Evolutionary conservation across 257 asterid species (phyloP), one percentile per base, ranked within the genome.

Genomic region (Solanum gracilifrons): DNA sequence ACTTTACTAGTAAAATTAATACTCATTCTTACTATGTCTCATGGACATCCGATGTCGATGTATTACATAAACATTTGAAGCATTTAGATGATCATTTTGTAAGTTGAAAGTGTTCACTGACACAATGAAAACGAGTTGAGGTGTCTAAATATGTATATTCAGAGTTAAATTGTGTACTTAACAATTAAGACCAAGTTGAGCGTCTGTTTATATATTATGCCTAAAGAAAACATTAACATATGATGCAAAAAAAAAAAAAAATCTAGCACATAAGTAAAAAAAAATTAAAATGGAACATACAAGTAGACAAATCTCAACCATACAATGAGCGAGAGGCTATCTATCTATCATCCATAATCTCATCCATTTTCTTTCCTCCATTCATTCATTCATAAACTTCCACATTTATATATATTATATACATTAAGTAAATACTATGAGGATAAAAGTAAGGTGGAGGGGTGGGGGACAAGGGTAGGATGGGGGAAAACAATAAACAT

Each of bases 281-380:
- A 31, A 13, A 35, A 2, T 2, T 51, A 18, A 55, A 55, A 18
- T 55, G 64, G 23, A 72, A 84, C 41, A 87, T 29, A 33, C 20
- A 74, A 46, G 62, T 39, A 82, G 60, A 18, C 87, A 91, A 55
- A 93, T 88, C 92, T 87, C 90, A 93, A 89, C 98, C 98, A 95
- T 95, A 93, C 94, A 93, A 91, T 86, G 91, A 91, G 93, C 90
- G 94, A 90, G 96, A 94, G 98, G 98, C 94, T 89, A 93, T 89
- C 90, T 90, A 92, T 87, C 89, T 77, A 88, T 93, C 89, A 90
- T 91, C 94, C 89, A 41, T 88, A 89, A 94, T 92, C 98, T 93
- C 90, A 95, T 94, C 98, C 95, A 90, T 87, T 89, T 89, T 89
- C 89, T 64, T 74, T 21, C 75, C 84, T 68, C 58, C 66, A 29